Evolutionary conservation across 139 green algal genomes (phyloP), one percentile per base, ranked within the genome.

Genomic region (Chlamydomonas eustigma): DNA sequence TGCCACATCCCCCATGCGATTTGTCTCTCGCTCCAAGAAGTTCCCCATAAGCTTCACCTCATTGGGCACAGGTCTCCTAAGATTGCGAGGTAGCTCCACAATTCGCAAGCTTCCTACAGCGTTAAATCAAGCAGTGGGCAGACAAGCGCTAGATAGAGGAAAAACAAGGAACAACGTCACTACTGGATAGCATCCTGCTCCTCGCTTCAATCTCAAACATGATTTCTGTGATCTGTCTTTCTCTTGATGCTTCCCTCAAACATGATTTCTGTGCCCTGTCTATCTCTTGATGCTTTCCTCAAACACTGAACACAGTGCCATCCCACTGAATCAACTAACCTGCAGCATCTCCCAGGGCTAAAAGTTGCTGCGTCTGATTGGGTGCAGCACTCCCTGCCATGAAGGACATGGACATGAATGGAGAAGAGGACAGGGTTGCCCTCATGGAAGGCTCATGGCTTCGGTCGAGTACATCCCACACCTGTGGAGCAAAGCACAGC

Each of bases 401-500:
- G 74, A 93, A 92, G 36, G 73, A 38, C 32, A 94, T 79, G 3
- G 74, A 81, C 74, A 85, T 89, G 76, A 96, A 73, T 51, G 84
- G 76, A 6, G 78, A 78, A 34, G 81, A 82, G 1, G 78, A 78
- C 4, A 91, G 78, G 1, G 75, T 84, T 8, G 82, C 80, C 1
- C 76, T 78, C 22, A 94, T 82, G 63, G 70, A 87, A 0, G 90
- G 84, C 82, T 93, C 86, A 78, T 96, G 87, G 6, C 75, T 90
- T 70, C 90, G 87, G 76, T 95, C 91, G 28, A 94, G 78, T 65
- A 95, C 77, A 74, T 95, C 90, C 91, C 91, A 95, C 2, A 91
- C 81, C 64, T 72, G 52, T 65, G 44, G 12, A 18, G 18, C 12
- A 12, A 58, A 58, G 44, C 44, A 58, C n/a, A n/a, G n/a, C n/a